phyloP scores from a whole-genome alignment of 2,329 filamentous ascomycete species.

The Calonectria pauciramosa region DNA sequence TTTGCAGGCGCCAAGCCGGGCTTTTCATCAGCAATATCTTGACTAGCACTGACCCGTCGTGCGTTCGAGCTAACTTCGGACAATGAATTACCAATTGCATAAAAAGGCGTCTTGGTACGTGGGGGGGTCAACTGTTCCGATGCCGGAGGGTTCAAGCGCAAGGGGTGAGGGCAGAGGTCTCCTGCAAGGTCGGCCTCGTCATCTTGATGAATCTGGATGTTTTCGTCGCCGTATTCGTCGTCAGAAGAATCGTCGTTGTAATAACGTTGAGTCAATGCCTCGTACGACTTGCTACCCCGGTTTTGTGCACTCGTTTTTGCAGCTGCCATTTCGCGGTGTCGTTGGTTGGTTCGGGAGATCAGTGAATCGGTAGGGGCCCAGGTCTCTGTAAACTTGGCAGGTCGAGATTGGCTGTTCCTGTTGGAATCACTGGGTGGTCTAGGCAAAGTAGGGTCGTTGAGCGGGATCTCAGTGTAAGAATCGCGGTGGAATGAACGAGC shows the following conservation, averaged over 20 bases:
- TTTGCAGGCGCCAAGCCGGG: slow-evolving; percentile 31
- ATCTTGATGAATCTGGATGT: slow-evolving; percentile 45
- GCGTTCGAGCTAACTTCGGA: slow-evolving; percentile 62
- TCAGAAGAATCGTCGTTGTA: slow-evolving; percentile 57
- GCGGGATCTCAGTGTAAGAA: slow-evolving; percentile 65
- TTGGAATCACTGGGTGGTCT: slow-evolving; percentile 41
- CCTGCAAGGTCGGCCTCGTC: slow-evolving; percentile 44
- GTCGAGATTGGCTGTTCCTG: slow-evolving; percentile 51
- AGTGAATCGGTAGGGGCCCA: slow-evolving; percentile 69
- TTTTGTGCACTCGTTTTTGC: slow-evolving; percentile 50
- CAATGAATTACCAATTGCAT: slow-evolving; percentile 50
- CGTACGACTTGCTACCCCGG: slow-evolving; percentile 57
- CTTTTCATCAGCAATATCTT: slow-evolving; percentile 61
- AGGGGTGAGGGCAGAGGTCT: slow-evolving; percentile 63
- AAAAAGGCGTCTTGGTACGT: slow-evolving; percentile 39
- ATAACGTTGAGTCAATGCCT: slow-evolving; percentile 61
- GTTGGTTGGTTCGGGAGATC: slow-evolving; percentile 66
- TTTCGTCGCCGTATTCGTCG: slow-evolving; percentile 56
- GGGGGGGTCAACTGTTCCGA: slow-evolving; percentile 31
- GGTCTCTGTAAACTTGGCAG: slow-evolving; percentile 65
- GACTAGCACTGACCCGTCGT: slow-evolving; percentile 57
- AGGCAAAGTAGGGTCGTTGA: slow-evolving; percentile 54
- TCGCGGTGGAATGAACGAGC: slow-evolving; percentile 53
- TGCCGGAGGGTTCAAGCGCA: slow-evolving; percentile 63
- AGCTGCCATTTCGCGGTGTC: slow-evolving; percentile 59